Conservation (phyloP, 176 grass and related monocot genomes). For the Triticum monococcum region DNA sequence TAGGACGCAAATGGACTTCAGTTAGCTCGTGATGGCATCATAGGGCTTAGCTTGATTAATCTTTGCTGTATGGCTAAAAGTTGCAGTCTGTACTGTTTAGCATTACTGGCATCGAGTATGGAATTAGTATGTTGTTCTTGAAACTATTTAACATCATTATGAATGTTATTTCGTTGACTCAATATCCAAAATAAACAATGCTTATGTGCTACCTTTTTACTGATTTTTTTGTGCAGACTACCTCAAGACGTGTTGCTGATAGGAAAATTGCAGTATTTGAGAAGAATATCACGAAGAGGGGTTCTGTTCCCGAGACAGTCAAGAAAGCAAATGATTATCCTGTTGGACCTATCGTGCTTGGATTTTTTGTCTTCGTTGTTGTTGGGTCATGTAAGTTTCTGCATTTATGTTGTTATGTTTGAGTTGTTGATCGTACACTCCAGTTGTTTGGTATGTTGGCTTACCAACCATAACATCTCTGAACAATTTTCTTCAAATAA, state of each 20-base stretch:
- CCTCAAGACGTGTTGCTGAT: constrained; percentile 72
- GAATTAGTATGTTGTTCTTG: neutral
- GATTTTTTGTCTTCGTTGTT: constrained; percentile 80
- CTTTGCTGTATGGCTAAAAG: neutral
- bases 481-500: neutral
- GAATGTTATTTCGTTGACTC: constrained; percentile 12
- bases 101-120: neutral
- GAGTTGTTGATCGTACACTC: neutral
- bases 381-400: constrained; percentile 81
- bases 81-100: neutral
- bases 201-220: neutral
- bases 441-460: neutral
- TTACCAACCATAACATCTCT: neutral
- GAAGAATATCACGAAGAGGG: constrained; percentile 87
- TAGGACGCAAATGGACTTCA: neutral
- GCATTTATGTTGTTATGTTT: neutral
- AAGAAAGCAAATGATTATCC: constrained; percentile 81
- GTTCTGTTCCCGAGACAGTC: constrained; percentile 69
- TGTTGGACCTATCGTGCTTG: constrained; percentile 69
- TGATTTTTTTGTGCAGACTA: constrained; percentile 53
- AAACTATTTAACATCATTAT: neutral
- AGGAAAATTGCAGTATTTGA: constrained; percentile 73
- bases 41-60: neutral
- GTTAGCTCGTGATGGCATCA: neutral
- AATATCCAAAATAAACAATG: neutral